A percentile compares a stretch with the other conserved stretches of the same genome.
phyloP scores from a whole-genome alignment of 768 basidiomycete species.

The Gloeostereum incarnatum region DNA sequence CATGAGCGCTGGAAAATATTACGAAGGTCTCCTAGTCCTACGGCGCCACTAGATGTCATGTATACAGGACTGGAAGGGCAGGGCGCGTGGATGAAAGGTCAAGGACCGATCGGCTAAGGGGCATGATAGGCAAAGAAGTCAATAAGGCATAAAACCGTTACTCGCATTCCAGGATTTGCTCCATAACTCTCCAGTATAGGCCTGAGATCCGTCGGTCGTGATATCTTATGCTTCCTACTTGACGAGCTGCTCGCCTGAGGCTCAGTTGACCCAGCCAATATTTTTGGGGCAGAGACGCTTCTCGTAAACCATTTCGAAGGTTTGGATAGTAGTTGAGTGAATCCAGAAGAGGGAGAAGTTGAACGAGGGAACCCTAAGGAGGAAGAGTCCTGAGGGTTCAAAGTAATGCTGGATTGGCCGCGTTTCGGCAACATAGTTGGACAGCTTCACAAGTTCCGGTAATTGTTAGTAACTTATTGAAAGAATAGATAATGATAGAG shows the following conservation, averaged over 20 bases:
- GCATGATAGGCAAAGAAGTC: too few species aligned
- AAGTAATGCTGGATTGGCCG: too few species aligned
- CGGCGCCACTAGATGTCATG: conserved; percentile 18
- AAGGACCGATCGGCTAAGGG: conserved; percentile 51
- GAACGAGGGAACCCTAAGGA: too few species aligned
- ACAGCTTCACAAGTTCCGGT: too few species aligned
- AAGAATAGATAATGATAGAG: too few species aligned
- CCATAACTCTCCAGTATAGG: conserved; percentile 58
- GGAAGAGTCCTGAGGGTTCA: too few species aligned
- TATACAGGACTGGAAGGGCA: conserved; percentile 27
- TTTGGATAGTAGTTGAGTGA: conserved; percentile 56
- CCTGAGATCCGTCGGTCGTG: conserved; percentile 74
- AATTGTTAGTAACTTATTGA: too few species aligned
- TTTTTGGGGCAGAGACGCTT: conserved; percentile 44
- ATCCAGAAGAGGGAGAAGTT: conserved; percentile 53
- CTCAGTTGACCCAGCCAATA: conserved; percentile 27
- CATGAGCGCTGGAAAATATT: conserved; percentile 62
- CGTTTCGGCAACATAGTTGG: too few species aligned
- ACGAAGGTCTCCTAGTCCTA: conserved; percentile 62
- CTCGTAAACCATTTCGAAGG: conserved; percentile 68
- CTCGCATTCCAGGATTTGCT: too few species aligned
- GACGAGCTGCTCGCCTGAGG: conserved; percentile 35
- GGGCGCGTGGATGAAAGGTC: conserved; percentile 42
- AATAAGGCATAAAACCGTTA: too few species aligned
- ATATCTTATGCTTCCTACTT: conserved; percentile 67